A percentile compares a stretch with the other conserved stretches of the same genome.
Evolutionary conservation across 2,329 filamentous ascomycete species (phyloP).

Genomic region (Talaromyces sp.): DNA sequence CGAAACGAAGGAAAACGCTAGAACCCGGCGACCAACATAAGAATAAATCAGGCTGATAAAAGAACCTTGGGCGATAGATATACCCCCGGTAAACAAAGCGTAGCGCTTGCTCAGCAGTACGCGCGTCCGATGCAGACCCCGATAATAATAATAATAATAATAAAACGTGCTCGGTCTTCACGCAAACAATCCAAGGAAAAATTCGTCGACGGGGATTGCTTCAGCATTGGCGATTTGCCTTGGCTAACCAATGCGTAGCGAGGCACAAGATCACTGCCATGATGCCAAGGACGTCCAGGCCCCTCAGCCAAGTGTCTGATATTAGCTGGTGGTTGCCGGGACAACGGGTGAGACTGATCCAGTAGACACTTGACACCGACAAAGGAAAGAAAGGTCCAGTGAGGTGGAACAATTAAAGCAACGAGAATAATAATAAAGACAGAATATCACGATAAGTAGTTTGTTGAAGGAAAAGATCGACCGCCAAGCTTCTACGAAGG

Average conservation of each 20-base stretch:
- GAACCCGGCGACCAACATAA: too few relatives aligned
- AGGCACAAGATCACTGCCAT: neutral
- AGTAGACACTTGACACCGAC: neutral
- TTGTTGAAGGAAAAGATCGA: neutral
- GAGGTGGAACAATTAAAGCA: neutral
- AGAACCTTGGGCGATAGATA: neutral
- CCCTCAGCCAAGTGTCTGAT: neutral
- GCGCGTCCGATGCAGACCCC: neutral
- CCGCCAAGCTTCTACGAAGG: slow-evolving; percentile 1
- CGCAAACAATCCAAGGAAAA: neutral
- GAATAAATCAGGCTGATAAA: neutral
- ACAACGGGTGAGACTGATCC: neutral
- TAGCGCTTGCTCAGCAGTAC: neutral
- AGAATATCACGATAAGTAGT: neutral
- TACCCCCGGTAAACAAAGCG: neutral
- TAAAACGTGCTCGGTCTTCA: too few relatives aligned
- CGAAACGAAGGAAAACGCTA: neutral
- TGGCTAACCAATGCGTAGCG: neutral
- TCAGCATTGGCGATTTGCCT: neutral
- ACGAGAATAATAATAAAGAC: neutral
- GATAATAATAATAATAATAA: too few relatives aligned
- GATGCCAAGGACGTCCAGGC: neutral
- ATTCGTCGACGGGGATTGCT: neutral
- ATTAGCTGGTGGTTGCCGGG: neutral
- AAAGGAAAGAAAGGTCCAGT: neutral